Evolutionary conservation across 2,329 filamentous ascomycete genomes (phyloP).

Genomic region (Neofusicoccum ribis): DNA sequence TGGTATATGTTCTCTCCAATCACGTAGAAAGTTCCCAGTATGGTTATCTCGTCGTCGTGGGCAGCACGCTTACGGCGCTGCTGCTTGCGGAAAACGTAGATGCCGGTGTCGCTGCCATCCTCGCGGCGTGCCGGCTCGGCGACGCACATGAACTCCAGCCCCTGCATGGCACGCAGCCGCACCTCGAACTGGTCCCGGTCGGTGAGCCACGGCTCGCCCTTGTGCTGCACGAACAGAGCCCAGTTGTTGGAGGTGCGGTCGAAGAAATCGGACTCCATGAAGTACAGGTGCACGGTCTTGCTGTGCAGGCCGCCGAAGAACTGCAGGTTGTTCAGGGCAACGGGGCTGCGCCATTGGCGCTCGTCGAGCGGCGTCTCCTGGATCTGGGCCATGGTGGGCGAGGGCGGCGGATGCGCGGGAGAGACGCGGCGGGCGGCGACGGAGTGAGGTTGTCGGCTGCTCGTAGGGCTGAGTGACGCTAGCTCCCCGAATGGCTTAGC

Average conservation of each 20-base stretch:
- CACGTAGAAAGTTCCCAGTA: slow-evolving; percentile 61
- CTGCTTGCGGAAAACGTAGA: slow-evolving; percentile 65
- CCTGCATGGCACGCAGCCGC: slow-evolving; percentile 54
- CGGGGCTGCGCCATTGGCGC: slow-evolving; percentile 31
- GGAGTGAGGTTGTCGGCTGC: slow-evolving; percentile 19
- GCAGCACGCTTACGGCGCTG: slow-evolving; percentile 30
- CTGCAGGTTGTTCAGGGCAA: slow-evolving; percentile 26
- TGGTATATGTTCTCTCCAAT: slow-evolving; percentile 62
- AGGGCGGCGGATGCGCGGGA: neutral
- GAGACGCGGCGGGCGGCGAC: neutral
- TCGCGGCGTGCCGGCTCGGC: slow-evolving; percentile 56
- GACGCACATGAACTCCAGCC: slow-evolving; percentile 61
- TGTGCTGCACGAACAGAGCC: slow-evolving; percentile 51
- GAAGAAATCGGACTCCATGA: slow-evolving; percentile 64
- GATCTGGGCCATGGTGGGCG: slow-evolving; percentile 28
- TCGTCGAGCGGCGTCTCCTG: slow-evolving; percentile 35
- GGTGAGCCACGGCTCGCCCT: slow-evolving; percentile 50
- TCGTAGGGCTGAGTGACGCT: slow-evolving; percentile 10
- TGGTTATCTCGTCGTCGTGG: slow-evolving; percentile 54
- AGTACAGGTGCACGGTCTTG: slow-evolving; percentile 59
- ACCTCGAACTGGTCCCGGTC: slow-evolving; percentile 59
- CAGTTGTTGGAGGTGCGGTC: slow-evolving; percentile 61
- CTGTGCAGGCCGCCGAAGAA: slow-evolving; percentile 14
- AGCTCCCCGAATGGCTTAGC: neutral
- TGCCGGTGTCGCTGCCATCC: slow-evolving; percentile 45